Evolutionary conservation across 257 asterid genomes (phyloP).

Genomic region (Ophiorrhiza pumila): DNA sequence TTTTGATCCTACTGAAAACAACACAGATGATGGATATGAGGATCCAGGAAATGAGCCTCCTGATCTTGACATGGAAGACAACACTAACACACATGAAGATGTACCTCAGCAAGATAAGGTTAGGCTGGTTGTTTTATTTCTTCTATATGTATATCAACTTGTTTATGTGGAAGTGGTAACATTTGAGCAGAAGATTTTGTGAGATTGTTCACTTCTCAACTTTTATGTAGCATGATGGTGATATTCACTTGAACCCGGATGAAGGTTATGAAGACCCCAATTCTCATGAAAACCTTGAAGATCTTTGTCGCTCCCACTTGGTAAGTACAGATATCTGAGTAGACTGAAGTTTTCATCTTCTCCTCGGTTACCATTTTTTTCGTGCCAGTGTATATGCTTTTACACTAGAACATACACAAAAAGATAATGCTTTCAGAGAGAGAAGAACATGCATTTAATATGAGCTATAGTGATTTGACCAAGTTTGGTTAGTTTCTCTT

Average conservation of each 20-base stretch:
- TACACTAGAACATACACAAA: not conserved
- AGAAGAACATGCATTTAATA: not conserved
- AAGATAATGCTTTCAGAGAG: not conserved
- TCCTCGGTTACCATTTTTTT: not conserved
- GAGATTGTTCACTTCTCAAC: constrained; percentile 13
- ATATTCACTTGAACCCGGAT: constrained; percentile 25
- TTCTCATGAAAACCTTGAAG: constrained; percentile 66
- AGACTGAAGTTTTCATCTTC: not conserved
- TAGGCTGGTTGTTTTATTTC: constrained; percentile 1
- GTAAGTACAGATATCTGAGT: constrained; percentile 35
- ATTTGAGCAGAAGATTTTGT: not conserved
- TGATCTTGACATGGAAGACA: constrained; percentile 59
- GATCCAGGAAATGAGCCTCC: constrained; percentile 56
- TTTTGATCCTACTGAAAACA: constrained; percentile 28
- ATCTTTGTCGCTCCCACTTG: constrained; percentile 92
- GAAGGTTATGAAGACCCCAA: constrained; percentile 37
- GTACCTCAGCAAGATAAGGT: constrained; percentile 52
- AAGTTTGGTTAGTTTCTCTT: not conserved
- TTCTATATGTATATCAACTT: not conserved
- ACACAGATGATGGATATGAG: constrained; percentile 46
- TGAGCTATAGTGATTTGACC: not conserved
- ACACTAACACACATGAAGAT: constrained; percentile 29
- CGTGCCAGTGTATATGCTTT: not conserved
- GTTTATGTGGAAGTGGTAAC: not conserved
- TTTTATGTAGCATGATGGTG: constrained; percentile 45